These are phyloP conservation scores for Botrytis porri DNA, from an alignment of 2,329 filamentous ascomycete species.

Conservation along the genomic window DNA sequence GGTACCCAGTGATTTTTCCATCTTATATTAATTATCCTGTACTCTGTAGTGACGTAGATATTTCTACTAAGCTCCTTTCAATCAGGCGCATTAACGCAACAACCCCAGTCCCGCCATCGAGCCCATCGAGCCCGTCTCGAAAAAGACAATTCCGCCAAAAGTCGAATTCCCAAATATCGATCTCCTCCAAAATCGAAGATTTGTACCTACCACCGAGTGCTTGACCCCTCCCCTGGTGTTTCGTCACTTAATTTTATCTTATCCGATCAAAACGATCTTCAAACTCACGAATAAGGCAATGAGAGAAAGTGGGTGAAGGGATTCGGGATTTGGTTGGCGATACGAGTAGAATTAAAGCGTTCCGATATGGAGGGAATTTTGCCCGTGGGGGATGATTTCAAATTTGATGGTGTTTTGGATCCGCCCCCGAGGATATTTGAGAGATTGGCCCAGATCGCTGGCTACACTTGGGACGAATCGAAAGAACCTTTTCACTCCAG, in stretches of 20 bases:
- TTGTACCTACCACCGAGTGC: background rate
- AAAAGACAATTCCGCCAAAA: background rate
- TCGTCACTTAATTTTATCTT: background rate
- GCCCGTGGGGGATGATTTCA: slow-evolving; percentile 30
- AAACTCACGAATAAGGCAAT: slow-evolving; percentile 22
- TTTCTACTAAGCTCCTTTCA: background rate
- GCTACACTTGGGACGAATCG: slow-evolving; percentile 74
- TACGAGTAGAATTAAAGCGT: background rate
- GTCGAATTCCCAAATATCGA: slow-evolving; percentile 5
- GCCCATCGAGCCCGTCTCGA: background rate
- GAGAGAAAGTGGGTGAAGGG: slow-evolving; percentile 1
- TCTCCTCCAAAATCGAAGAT: slow-evolving; percentile 8
- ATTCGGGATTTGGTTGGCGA: background rate
- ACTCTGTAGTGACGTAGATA: slow-evolving; percentile 6
- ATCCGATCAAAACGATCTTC: background rate
- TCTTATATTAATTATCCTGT: background rate
- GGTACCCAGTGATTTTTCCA: background rate
- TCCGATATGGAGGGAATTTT: slow-evolving; percentile 33
- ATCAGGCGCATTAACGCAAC: slow-evolving; percentile 3
- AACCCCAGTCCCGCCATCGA: background rate
- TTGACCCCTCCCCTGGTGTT: background rate
- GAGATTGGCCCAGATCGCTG: slow-evolving; percentile 67
- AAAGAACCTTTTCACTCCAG: slow-evolving; percentile 58
- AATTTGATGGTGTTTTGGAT: slow-evolving; percentile 50
- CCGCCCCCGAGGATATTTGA: slow-evolving; percentile 69